Evolutionary conservation across 768 basidiomycete genomes (phyloP).

Genomic region (Pleurotus djamor): DNA sequence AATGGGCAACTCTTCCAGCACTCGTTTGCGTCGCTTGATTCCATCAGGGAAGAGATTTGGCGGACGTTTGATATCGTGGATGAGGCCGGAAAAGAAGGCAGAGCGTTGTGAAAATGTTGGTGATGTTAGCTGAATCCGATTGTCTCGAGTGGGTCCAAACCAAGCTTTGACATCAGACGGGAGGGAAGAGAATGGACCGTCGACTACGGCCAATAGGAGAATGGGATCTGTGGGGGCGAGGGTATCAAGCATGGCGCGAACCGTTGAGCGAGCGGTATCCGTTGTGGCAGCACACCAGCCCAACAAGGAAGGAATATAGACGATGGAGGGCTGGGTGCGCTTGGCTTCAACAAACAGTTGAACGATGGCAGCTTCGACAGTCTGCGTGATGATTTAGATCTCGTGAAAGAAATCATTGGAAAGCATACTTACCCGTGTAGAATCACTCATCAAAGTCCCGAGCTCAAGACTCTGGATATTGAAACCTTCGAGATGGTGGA

Average conservation of each 20-base stretch:
- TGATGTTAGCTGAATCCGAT: conserved; percentile 58
- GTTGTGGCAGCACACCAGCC: conserved; percentile 86
- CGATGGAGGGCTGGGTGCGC: conserved; percentile 91
- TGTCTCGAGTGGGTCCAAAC: conserved; percentile 83
- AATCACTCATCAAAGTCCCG: conserved; percentile 85
- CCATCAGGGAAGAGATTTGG: conserved; percentile 92
- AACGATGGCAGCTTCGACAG: conserved; percentile 88
- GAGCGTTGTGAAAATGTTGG: conserved; percentile 59
- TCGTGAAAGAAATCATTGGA: not conserved
- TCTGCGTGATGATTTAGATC: conserved; percentile 41
- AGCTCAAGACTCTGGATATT: conserved; percentile 94
- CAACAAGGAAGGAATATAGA: conserved; percentile 89
- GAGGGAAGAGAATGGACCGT: conserved; percentile 66
- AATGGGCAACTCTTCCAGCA: conserved; percentile 82
- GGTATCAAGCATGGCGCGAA: conserved; percentile 89
- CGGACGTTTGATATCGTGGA: conserved; percentile 68
- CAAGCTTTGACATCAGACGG: conserved; percentile 84
- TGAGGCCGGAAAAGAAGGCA: conserved; percentile 73
- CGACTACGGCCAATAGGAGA: conserved; percentile 87
- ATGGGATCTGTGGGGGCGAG: conserved; percentile 91
- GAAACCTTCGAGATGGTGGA: conserved; percentile 95
- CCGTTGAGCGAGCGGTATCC: conserved; percentile 81
- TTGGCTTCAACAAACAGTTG: conserved; percentile 97
- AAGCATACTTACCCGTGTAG: conserved; percentile 66
- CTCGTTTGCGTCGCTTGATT: conserved; percentile 74